phyloP scores from a whole-genome alignment of 1,139 yeast genomes.

The Diutina scorzettiae region DNA sequence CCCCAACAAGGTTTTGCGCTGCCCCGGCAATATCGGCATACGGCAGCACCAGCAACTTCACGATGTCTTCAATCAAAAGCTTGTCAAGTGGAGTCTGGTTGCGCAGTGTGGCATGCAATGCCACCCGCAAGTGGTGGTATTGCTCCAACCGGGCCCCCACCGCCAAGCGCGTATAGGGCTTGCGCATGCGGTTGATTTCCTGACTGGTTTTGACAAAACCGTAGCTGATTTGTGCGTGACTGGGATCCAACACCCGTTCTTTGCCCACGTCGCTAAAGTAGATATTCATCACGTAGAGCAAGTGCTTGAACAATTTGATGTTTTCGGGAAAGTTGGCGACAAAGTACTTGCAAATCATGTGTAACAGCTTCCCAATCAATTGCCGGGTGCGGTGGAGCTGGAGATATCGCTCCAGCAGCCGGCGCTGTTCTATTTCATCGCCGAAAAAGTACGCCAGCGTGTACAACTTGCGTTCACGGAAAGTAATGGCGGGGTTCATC shows the following conservation, averaged over 20 bases:
- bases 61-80: constrained; percentile 55
- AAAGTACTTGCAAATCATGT: constrained; percentile 42
- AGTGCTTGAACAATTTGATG: constrained; percentile 53
- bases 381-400: constrained; percentile 53
- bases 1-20: constrained; percentile 61
- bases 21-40: constrained; percentile 59
- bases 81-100: constrained; percentile 60
- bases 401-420: constrained; percentile 40
- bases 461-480: constrained; percentile 49
- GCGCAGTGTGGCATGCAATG: constrained; percentile 66
- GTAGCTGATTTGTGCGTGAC: constrained; percentile 30
- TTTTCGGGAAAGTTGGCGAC: constrained; percentile 47
- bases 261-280: constrained; percentile 83
- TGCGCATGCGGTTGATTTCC: constrained; percentile 36
- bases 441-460: constrained; percentile 48
- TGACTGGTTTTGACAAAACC: constrained; percentile 26
- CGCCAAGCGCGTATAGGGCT: constrained; percentile 71
- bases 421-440: constrained; percentile 34
- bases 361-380: constrained; percentile 56
- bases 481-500: constrained; percentile 38
- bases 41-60: constrained; percentile 53
- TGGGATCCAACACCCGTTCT: constrained; percentile 52
- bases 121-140: constrained; percentile 66
- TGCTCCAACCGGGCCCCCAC: constrained; percentile 68
- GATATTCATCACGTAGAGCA: constrained; percentile 55